Conservation (phyloP, 2,329 filamentous ascomycete species). For the Colletotrichum sidae region DNA sequence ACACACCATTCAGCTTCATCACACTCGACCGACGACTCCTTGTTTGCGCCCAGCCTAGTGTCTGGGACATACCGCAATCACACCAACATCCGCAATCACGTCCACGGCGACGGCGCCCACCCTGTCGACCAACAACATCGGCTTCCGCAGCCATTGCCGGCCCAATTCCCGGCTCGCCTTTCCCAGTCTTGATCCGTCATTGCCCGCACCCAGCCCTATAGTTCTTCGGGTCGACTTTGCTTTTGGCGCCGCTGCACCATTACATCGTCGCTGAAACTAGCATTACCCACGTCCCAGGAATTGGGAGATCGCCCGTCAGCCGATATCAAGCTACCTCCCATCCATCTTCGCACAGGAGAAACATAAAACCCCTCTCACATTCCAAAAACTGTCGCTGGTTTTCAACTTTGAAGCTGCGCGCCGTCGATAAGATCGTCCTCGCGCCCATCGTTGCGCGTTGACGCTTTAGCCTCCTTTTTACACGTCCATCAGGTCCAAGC, state of each 20-base stretch:
- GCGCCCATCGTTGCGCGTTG: slow-evolving; percentile 14
- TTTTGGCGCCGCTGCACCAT: slow-evolving; percentile 10
- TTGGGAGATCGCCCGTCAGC: slow-evolving; percentile 29
- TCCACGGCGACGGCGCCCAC: no score
- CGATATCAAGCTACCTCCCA: slow-evolving; percentile 25
- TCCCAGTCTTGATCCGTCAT: slow-evolving; percentile 13
- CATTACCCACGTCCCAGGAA: slow-evolving; percentile 11
- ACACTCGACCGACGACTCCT: slow-evolving; percentile 1
- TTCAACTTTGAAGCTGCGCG: slow-evolving; percentile 2
- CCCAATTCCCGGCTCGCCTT: slow-evolving; percentile 22
- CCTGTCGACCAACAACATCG: slow-evolving; percentile 13
- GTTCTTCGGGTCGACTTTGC: slow-evolving; percentile 8
- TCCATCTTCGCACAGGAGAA: slow-evolving; percentile 7
- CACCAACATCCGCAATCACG: not conserved
- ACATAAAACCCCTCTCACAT: slow-evolving; percentile 10
- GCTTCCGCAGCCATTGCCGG: slow-evolving; percentile 14
- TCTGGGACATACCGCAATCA: not conserved
- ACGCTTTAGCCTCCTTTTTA: slow-evolving; percentile 26
- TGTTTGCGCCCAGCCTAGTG: slow-evolving; percentile 5
- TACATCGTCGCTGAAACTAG: slow-evolving; percentile 16
- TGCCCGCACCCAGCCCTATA: slow-evolving; percentile 6
- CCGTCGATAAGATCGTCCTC: slow-evolving; percentile 16
- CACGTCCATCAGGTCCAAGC: slow-evolving; percentile 27
- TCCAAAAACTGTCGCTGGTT: slow-evolving; percentile 1
- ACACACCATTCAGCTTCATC: slow-evolving; percentile 1